Conservation (phyloP, 2,329 filamentous ascomycete species). For the Colletotrichum sp. region DNA sequence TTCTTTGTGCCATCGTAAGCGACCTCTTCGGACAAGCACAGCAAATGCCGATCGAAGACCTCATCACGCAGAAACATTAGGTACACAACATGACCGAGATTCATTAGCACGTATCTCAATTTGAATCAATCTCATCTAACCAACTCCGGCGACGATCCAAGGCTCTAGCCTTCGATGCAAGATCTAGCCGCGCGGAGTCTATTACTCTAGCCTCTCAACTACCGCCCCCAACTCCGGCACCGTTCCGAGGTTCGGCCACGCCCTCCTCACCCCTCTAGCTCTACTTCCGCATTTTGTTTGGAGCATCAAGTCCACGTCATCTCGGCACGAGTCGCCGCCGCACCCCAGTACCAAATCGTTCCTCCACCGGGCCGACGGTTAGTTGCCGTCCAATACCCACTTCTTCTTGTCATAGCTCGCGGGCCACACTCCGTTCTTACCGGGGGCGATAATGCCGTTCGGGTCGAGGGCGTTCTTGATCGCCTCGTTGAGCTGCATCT, state of each 20-base stretch:
- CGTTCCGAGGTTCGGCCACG: neutral
- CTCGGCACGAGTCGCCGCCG: neutral
- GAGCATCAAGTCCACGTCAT: neutral
- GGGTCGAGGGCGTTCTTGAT: conserved; percentile 49
- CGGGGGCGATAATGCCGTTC: conserved; percentile 36
- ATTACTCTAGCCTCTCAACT: neutral
- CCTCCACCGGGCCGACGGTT: neutral
- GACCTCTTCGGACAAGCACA: neutral
- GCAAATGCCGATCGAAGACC: neutral
- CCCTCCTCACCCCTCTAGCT: neutral
- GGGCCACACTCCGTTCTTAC: conserved; percentile 38
- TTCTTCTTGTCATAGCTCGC: conserved; percentile 26
- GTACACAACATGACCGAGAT: neutral
- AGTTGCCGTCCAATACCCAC: conserved; percentile 17
- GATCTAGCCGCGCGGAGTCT: neutral
- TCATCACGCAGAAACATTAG: neutral
- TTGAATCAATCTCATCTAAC: neutral
- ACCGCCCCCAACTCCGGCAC: neutral
- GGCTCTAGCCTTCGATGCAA: neutral
- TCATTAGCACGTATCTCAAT: neutral
- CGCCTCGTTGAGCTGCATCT: conserved; percentile 47
- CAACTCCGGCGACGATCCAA: neutral
- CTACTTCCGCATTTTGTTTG: neutral
- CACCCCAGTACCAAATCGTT: fast-evolving
- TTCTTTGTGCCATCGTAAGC: neutral